A percentile compares a stretch with the other conserved stretches of the same genome.
Evolutionary conservation across 257 asterid species (phyloP).

Genomic region (Leptodermis oblonga): DNA sequence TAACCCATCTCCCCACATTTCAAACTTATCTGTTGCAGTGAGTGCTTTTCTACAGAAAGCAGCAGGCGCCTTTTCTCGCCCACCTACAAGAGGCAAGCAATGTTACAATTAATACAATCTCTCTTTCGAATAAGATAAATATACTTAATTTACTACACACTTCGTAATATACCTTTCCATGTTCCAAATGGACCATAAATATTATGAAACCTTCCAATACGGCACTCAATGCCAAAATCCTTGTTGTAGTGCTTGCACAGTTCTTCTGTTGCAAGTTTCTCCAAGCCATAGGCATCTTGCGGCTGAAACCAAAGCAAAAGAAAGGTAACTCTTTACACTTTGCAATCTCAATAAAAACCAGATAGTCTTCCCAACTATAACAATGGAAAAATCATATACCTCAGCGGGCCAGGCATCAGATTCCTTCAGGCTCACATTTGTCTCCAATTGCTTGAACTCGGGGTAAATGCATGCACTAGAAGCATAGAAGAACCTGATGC

Average conservation of each 20-base stretch:
- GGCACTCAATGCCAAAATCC: conserved; percentile 83
- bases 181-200: conserved; percentile 96
- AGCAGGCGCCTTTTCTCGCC: conserved; percentile 93
- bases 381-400: conserved; percentile 32
- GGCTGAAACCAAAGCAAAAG: conserved; percentile 36
- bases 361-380: background rate
- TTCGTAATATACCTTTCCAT: conserved; percentile 63
- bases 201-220: conserved; percentile 91
- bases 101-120: background rate
- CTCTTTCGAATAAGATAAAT: background rate
- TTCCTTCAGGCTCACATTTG: conserved; percentile 89
- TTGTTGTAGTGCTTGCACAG: conserved; percentile 82
- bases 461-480: conserved; percentile 92
- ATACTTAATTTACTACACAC: background rate
- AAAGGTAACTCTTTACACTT: conserved; percentile 2
- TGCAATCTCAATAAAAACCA: background rate
- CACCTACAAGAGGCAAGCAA: conserved; percentile 45
- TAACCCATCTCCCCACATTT: conserved; percentile 92
- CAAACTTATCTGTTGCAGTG: conserved; percentile 67
- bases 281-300: conserved; percentile 89
- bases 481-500: conserved; percentile 73
- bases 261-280: conserved; percentile 82
- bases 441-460: conserved; percentile 78
- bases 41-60: conserved; percentile 77
- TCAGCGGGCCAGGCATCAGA: conserved; percentile 96